These are phyloP conservation scores for Candida ascalaphidarum DNA, from an alignment of 805 yeast genomes.

Conservation along the genomic window DNA sequence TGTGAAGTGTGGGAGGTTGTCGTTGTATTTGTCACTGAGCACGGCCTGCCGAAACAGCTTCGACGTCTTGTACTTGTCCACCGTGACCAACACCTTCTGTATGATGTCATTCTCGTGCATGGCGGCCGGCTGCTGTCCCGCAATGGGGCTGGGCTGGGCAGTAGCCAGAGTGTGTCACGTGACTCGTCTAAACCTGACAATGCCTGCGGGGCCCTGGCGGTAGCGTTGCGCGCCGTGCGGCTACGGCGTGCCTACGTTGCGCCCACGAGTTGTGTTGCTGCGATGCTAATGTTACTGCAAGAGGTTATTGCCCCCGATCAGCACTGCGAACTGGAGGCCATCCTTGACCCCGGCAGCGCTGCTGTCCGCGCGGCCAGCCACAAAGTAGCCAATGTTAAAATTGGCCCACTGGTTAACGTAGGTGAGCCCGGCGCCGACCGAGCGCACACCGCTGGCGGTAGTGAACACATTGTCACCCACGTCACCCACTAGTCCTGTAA, in stretches of 20 bases:
- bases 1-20: conserved; percentile 12
- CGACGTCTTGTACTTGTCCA: conserved; percentile 24
- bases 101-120: conserved; percentile 24
- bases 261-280: no score
- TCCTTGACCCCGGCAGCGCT: conserved; percentile 21
- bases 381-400: conserved; percentile 32
- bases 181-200: no score
- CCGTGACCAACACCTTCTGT: conserved; percentile 25
- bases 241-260: no score
- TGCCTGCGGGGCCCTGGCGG: no score
- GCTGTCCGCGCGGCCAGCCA: conserved; percentile 15
- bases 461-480: conserved; percentile 22
- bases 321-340: conserved; percentile 29
- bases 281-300: no score
- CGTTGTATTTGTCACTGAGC: conserved; percentile 18
- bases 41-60: conserved; percentile 17
- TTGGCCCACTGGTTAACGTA: conserved; percentile 33
- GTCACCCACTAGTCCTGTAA: conserved; percentile 61
- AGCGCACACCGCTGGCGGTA: conserved; percentile 9
- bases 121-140: no score
- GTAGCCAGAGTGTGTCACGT: no score
- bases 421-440: conserved; percentile 28
- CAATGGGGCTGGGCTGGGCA: no score
- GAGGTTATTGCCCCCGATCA: conserved; percentile 36
- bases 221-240: no score